phyloP scores from a whole-genome alignment of 1,139 yeast genomes.

The Diutina mesorugosa region DNA sequence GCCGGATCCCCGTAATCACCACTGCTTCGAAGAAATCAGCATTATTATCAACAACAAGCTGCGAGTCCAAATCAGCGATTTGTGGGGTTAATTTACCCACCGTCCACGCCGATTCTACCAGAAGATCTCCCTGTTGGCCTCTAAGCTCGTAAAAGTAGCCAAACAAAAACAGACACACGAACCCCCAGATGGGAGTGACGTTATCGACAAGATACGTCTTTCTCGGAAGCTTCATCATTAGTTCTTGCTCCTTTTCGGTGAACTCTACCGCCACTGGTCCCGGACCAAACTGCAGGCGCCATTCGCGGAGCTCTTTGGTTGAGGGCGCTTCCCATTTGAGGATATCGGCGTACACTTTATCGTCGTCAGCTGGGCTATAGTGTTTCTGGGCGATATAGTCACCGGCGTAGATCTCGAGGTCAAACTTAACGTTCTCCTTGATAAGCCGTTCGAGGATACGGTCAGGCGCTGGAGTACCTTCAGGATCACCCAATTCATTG shows the following conservation, averaged over 20 bases:
- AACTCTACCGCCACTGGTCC: conserved; percentile 34
- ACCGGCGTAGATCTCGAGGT: conserved; percentile 79
- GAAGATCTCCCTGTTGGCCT: conserved; percentile 66
- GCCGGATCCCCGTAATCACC: conserved; percentile 47
- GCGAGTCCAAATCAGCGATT: conserved; percentile 55
- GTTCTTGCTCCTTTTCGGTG: conserved; percentile 45
- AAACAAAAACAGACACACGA: conserved; percentile 55
- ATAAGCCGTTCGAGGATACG: conserved; percentile 53
- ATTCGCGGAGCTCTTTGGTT: conserved; percentile 28
- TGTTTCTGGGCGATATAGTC: conserved; percentile 55
- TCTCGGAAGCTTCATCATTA: conserved; percentile 57
- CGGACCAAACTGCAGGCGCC: conserved; percentile 30
- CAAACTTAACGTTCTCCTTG: conserved; percentile 69
- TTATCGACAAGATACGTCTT: conserved; percentile 44
- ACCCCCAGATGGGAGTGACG: conserved; percentile 40
- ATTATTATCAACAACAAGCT: conserved; percentile 23
- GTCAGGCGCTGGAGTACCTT: conserved; percentile 39
- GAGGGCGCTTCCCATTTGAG: conserved; percentile 46
- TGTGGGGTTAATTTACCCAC: conserved; percentile 79
- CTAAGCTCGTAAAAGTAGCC: conserved; percentile 65
- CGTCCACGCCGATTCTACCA: conserved; percentile 88
- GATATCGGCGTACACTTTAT: conserved; percentile 37
- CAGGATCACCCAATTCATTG: conserved; percentile 78
- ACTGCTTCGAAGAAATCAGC: conserved; percentile 31
- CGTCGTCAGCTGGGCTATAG: conserved; percentile 38